Evolutionary conservation across 176 grass and related monocot species (phyloP), one percentile per base, ranked within the genome.

Genomic region (Tillandsia leiboldiana): DNA sequence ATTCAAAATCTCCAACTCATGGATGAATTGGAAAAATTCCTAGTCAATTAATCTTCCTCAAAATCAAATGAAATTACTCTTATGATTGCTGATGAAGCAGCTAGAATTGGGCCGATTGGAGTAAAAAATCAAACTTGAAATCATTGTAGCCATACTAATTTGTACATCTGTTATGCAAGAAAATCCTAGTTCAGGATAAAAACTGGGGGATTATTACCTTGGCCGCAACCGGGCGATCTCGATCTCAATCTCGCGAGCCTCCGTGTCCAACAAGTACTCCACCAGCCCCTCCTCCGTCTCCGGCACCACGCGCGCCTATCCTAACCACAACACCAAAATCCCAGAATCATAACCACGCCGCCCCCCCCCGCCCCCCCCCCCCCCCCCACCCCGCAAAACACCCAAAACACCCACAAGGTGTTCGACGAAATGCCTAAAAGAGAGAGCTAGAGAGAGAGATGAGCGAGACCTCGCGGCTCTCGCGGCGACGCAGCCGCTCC

Each of bases 181-280:
- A 42, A 33, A 42, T 42, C 33, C 33, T 7, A 42, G 33, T 8
- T 42, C 33, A 69, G 64, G 47, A 62, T 48, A 28, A 51, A n/a
- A 17, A 15, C 6, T 0, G 26, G 9, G 9, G 11, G 27, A 3
- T 42, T 22, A 27, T 73, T 26, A 88, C 86, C 86, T 78, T 0
- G 81, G 77, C 1, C 86, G 82, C 5, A 97, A 70, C 78, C 86
- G 51, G 54, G 79, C 86, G 12, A 97, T 97, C 81, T 97, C 93
- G 27, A 97, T 26, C 79, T 97, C 89, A 23, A 97, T 87, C 59
- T 92, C 93, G 51, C 81, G 84, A 28, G 93, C 93, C 49, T 97
- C 93, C 6, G 84, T 97, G 76, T 97, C 93, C 20, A 97, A 85
- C 74, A 97, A 92, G 77, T 79, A 92, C 82, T 97, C 93, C 7